phyloP scores from a whole-genome alignment of 805 yeast species.

The Hanseniaspora thailandica region DNA sequence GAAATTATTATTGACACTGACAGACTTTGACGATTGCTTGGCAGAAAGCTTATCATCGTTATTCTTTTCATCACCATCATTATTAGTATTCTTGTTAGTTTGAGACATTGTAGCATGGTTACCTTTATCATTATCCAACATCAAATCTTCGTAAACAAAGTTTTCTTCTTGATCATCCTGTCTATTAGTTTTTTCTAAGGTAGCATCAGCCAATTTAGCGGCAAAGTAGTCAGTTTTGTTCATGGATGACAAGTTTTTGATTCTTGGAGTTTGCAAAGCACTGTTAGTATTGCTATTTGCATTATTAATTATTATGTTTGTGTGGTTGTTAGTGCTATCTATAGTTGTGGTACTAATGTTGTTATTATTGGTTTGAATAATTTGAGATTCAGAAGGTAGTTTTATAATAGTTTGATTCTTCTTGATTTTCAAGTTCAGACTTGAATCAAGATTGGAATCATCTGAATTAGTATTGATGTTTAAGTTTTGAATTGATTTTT shows the following conservation, averaged over 20 bases:
- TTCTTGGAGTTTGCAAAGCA: constrained; percentile 10
- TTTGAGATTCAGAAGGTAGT: constrained; percentile 12
- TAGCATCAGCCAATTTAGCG: constrained; percentile 87
- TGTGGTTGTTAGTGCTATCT: neutral
- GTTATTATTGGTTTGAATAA: neutral
- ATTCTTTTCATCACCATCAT: constrained; percentile 14
- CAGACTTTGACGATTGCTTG: constrained; percentile 1
- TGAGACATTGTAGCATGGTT: constrained; percentile 13
- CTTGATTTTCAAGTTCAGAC: neutral
- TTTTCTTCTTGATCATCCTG: constrained; percentile 87
- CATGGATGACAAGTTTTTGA: constrained; percentile 10
- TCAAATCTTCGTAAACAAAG: constrained; percentile 66
- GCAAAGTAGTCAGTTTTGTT: constrained; percentile 82
- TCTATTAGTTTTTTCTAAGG: constrained; percentile 50
- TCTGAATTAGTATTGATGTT: neutral
- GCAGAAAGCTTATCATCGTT: constrained; percentile 11
- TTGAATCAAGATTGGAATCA: constrained; percentile 1
- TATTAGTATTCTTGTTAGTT: constrained; percentile 11
- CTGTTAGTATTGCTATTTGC: neutral
- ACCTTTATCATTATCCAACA: constrained; percentile 25
- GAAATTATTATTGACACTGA: neutral
- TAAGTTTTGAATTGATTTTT: constrained; percentile 1
- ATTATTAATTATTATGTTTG: neutral
- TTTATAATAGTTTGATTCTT: constrained; percentile 1
- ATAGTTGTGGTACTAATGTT: no score